Evolutionary conservation across 2,329 filamentous ascomycete genomes (phyloP).

Genomic region (Diplocarpon mali): DNA sequence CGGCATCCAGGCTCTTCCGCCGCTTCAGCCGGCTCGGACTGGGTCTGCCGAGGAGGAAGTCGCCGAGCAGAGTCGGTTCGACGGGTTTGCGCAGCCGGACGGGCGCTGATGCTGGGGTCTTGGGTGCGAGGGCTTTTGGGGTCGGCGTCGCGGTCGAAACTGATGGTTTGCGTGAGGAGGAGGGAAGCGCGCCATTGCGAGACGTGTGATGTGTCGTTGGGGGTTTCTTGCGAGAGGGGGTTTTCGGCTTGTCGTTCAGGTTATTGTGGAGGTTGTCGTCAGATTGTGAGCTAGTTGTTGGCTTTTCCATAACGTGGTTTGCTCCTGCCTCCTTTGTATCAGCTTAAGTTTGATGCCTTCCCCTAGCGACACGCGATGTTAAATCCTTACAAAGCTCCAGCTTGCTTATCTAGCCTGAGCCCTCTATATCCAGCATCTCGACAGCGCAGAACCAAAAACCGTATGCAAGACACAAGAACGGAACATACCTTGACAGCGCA

Average conservation of each 20-base stretch:
- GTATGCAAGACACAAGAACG: no score
- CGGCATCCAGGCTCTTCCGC: conserved; percentile 46
- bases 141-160: no score
- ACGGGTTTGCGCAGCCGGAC: conserved; percentile 20
- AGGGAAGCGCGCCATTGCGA: conserved; percentile 1
- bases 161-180: no score
- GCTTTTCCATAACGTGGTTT: neutral
- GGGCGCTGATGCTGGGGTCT: conserved; percentile 12
- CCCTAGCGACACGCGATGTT: no score
- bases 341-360: no score
- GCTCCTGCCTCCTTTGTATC: neutral
- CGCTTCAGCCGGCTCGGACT: conserved; percentile 43
- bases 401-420: no score
- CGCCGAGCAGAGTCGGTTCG: conserved; percentile 40
- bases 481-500: no score
- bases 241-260: neutral
- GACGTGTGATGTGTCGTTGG: conserved; percentile 13
- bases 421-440: no score
- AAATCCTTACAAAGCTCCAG: no score
- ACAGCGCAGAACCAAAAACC: no score
- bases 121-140: neutral
- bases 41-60: conserved; percentile 47
- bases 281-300: neutral
- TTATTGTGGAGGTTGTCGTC: neutral
- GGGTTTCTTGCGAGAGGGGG: conserved; percentile 8